phyloP scores from a whole-genome alignment of 2,329 filamentous ascomycete species.

The Botrytis pseudocinerea region DNA sequence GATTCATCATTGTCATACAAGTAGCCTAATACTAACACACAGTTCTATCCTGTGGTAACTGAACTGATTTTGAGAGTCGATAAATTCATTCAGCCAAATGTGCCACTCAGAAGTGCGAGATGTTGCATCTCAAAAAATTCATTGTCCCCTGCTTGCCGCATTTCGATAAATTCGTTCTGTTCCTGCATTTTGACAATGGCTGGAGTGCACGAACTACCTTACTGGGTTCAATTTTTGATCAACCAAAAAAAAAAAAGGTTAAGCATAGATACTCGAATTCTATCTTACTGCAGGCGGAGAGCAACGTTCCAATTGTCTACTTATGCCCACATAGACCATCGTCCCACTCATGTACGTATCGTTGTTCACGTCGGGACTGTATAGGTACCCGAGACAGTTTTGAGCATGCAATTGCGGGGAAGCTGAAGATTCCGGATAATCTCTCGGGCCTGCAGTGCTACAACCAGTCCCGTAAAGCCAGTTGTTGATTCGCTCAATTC shows the following conservation, averaged over 20 bases:
- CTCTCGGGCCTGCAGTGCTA: conserved; percentile 4
- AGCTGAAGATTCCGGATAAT: conserved; percentile 18
- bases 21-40: background rate
- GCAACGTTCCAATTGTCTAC: conserved; percentile 22
- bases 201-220: background rate
- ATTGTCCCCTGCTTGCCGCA: background rate
- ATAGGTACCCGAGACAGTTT: background rate
- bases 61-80: background rate
- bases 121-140: background rate
- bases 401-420: conserved; percentile 11
- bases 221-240: background rate
- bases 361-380: background rate
- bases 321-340: background rate
- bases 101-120: background rate
- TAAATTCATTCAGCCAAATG: background rate
- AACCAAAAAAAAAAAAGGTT: background rate
- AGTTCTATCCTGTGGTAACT: background rate
- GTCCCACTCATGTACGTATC: background rate
- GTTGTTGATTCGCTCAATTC: background rate
- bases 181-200: background rate
- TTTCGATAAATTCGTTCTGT: background rate
- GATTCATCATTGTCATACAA: background rate
- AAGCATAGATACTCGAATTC: background rate
- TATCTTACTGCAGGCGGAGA: conserved; percentile 9
- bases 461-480: background rate